A percentile compares a stretch with the other conserved stretches of the same genome.
These are phyloP conservation scores for Boletus speciosus DNA, from an alignment of 768 basidiomycete genomes.

Conservation along the genomic window DNA sequence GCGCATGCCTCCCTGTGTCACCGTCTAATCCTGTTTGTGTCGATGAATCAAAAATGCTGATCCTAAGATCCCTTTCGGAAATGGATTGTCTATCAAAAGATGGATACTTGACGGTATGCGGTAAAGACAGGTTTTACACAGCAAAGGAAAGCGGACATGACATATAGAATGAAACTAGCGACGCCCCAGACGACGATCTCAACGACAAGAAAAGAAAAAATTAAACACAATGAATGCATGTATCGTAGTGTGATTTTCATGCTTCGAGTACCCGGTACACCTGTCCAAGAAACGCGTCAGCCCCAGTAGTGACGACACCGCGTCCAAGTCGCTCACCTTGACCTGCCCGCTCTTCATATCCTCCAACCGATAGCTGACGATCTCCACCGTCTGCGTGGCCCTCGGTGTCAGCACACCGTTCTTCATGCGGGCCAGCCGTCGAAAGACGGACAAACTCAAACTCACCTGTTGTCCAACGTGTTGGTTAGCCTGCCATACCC, in stretches of 20 bases:
- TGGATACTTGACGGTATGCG: not conserved
- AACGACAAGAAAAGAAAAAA: not conserved
- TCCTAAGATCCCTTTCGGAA: not conserved
- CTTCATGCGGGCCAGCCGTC: conserved; percentile 27
- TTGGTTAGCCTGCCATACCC: conserved; percentile 83
- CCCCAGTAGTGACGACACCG: not conserved
- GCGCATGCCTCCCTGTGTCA: conserved; percentile 6
- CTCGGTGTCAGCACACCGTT: conserved; percentile 35
- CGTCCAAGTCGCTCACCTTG: conserved; percentile 46
- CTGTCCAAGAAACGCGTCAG: conserved; percentile 24
- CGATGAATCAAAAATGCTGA: not conserved
- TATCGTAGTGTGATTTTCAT: conserved; percentile 18
- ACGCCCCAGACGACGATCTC: not conserved
- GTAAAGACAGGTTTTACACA: not conserved
- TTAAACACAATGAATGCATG: not conserved
- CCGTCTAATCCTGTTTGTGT: conserved; percentile 1
- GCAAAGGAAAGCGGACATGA: not conserved
- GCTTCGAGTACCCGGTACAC: conserved; percentile 40
- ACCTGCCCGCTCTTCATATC: conserved; percentile 84
- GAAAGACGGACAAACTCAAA: conserved; percentile 37
- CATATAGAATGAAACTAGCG: not conserved
- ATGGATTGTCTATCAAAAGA: not conserved
- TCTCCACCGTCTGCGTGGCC: conserved; percentile 57
- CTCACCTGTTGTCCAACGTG: conserved; percentile 79
- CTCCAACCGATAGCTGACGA: conserved; percentile 82